Percentiles rank a stretch among this genome's conserved stretches.
Conservation (phyloP, 2,329 filamentous ascomycete species). For the Leptographium radiaticola region DNA sequence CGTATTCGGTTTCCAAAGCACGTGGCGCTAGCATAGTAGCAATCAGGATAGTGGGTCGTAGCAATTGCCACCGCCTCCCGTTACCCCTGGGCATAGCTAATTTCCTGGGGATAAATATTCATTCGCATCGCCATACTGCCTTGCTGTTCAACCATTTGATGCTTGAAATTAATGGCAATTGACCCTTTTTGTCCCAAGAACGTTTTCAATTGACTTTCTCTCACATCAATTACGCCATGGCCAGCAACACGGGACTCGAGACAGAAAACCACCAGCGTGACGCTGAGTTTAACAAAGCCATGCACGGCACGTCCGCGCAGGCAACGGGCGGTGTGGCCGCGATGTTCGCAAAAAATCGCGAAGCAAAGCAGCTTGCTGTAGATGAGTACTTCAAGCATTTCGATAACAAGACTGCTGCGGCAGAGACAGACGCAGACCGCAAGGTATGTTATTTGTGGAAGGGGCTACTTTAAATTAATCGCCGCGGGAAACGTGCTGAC, state of each 20-base stretch:
- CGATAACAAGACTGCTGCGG: constrained; percentile 58
- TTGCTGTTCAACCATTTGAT: not conserved
- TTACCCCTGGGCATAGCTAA: constrained; percentile 1
- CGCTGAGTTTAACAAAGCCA: constrained; percentile 78
- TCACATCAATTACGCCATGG: not conserved
- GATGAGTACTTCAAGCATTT: constrained; percentile 84
- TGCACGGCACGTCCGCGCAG: constrained; percentile 63
- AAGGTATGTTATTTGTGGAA: constrained; percentile 37
- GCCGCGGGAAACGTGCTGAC: not conserved
- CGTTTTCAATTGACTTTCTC: not conserved
- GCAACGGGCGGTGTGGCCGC: constrained; percentile 63
- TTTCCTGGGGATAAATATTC: not conserved
- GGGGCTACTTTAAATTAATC: not conserved
- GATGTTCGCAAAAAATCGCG: constrained; percentile 69
- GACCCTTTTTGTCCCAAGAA: not conserved
- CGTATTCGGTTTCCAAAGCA: constrained; percentile 9
- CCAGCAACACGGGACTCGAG: constrained; percentile 42
- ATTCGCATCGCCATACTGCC: not conserved
- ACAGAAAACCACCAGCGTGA: constrained; percentile 72
- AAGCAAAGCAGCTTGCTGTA: constrained; percentile 44
- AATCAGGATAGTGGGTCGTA: not conserved
- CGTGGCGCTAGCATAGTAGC: not conserved
- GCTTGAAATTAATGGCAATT: not conserved
- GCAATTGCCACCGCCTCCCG: not conserved
- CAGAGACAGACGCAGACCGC: constrained; percentile 73